Percentiles rank a stretch among this genome's conserved stretches.
Evolutionary conservation across 768 basidiomycete genomes (phyloP).

Genomic region (Lyophyllum decastes): DNA sequence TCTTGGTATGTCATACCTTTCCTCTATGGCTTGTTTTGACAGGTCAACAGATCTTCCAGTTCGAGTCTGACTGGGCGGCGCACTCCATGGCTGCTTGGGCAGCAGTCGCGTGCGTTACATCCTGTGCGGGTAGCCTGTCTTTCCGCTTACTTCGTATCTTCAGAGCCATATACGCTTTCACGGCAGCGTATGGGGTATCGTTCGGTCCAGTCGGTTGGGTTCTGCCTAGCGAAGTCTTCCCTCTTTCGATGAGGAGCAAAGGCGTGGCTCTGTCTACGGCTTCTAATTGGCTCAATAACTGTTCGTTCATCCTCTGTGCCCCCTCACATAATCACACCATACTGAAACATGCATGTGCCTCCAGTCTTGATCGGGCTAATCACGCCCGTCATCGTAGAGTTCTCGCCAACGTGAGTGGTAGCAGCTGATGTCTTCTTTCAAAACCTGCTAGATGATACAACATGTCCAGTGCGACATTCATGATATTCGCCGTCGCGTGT

Average conservation of each 20-base stretch:
- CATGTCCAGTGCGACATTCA: conserved; percentile 60
- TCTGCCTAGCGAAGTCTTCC: conserved; percentile 81
- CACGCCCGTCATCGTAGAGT: conserved; percentile 65
- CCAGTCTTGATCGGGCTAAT: conserved; percentile 75
- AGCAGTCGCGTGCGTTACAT: conserved; percentile 57
- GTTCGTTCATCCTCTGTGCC: conserved; percentile 36
- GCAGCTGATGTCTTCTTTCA: not conserved
- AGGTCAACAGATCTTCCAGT: conserved; percentile 43
- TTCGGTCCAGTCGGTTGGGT: conserved; percentile 86
- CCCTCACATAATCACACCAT: not conserved
- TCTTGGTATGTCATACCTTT: conserved; percentile 45
- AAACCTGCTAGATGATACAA: not conserved
- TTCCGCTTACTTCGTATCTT: not conserved
- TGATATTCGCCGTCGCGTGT: conserved; percentile 65
- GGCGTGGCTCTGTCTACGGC: conserved; percentile 85
- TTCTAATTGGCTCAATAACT: conserved; percentile 87
- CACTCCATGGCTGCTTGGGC: conserved; percentile 65
- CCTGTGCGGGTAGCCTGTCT: not conserved
- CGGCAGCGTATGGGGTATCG: conserved; percentile 74
- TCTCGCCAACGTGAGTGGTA: conserved; percentile 54
- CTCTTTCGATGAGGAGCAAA: conserved; percentile 74
- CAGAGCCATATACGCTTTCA: conserved; percentile 74
- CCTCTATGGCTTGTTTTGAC: not conserved
- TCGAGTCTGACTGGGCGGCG: conserved; percentile 55
- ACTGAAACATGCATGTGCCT: not conserved